Conservation (phyloP, 768 basidiomycete species). For the Chiua virens region DNA sequence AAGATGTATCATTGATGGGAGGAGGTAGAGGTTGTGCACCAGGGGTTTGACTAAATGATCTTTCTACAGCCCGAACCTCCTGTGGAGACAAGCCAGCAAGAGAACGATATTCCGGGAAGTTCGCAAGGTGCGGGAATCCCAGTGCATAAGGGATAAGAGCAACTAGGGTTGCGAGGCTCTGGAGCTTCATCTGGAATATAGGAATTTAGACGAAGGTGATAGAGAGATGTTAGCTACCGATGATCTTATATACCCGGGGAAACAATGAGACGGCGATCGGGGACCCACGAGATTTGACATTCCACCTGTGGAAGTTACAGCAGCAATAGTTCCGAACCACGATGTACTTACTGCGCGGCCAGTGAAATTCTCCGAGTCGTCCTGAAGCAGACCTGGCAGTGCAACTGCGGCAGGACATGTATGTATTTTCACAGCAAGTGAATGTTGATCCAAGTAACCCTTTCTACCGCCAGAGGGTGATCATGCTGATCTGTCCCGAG, state of each 20-base stretch:
- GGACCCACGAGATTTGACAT: conserved; percentile 9
- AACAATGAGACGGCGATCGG: no score
- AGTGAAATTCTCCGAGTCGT: no score
- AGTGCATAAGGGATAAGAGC: conserved; percentile 5
- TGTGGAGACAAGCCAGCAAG: conserved; percentile 17
- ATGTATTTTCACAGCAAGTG: conserved; percentile 25
- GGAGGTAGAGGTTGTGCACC: conserved; percentile 25
- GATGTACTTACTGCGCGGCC: no score
- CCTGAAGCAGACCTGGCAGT: no score
- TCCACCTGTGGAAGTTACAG: not conserved
- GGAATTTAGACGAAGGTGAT: no score
- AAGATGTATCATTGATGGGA: conserved; percentile 23
- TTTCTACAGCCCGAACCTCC: conserved; percentile 13
- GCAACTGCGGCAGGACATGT: conserved; percentile 15
- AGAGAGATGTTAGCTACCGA: no score
- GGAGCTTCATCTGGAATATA: not conserved
- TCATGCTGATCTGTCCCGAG: no score
- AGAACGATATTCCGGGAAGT: conserved; percentile 24
- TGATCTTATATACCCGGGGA: no score
- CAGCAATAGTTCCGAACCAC: no score
- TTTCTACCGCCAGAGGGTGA: no score
- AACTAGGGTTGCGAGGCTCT: conserved; percentile 1
- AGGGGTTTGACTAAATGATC: conserved; percentile 15
- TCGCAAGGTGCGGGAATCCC: conserved; percentile 14
- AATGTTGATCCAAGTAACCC: no score